These are phyloP conservation scores for Podospora anserina DNA, from an alignment of 495 filamentous ascomycete species.

Conservation along the genomic window DNA sequence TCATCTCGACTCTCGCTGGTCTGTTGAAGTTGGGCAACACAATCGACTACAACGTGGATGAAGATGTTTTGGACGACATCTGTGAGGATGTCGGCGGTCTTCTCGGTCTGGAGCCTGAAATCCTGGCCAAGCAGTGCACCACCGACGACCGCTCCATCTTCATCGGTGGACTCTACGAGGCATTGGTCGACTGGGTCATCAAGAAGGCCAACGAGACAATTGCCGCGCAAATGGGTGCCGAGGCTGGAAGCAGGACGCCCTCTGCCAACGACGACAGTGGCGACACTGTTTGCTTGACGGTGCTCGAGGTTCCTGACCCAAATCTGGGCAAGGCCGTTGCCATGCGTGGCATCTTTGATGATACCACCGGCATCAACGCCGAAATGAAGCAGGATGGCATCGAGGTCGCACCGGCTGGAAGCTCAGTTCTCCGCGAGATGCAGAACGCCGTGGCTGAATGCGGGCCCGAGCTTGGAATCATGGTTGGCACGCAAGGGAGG, in stretches of 20 bases:
- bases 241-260: constrained; percentile 55
- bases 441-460: constrained; percentile 71
- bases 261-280: constrained; percentile 62
- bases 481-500: constrained; percentile 57
- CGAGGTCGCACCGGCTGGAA: constrained; percentile 60
- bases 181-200: constrained; percentile 92
- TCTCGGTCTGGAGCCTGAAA: constrained; percentile 80
- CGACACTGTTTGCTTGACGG: constrained; percentile 84
- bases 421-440: constrained; percentile 83
- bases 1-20: constrained; percentile 81
- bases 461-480: constrained; percentile 79
- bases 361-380: constrained; percentile 82
- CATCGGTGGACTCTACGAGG: constrained; percentile 86
- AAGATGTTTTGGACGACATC: constrained; percentile 77
- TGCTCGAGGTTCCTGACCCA: constrained; percentile 80
- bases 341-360: constrained; percentile 88
- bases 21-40: constrained; percentile 90
- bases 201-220: constrained; percentile 88
- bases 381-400: constrained; percentile 98
- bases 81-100: constrained; percentile 89
- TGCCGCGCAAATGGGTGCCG: constrained; percentile 61
- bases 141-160: constrained; percentile 79
- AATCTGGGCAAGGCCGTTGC: constrained; percentile 79
- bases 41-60: constrained; percentile 77
- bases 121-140: constrained; percentile 71